A percentile compares a stretch with the other conserved stretches of the same genome.
Conservation (phyloP, 1,284 basidiomycete species). For the Chiua sp. region DNA sequence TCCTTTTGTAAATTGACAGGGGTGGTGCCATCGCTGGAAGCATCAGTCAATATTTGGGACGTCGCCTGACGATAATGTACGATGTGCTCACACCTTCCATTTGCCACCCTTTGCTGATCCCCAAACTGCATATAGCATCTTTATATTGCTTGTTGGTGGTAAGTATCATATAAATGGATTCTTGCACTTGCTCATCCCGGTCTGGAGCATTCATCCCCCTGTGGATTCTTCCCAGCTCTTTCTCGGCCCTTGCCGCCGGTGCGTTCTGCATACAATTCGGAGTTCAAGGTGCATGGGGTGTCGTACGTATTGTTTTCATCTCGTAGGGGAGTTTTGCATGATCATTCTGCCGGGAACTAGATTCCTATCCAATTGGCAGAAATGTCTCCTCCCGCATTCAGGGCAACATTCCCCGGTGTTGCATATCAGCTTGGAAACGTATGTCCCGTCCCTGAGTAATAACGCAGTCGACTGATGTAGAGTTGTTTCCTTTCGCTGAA, state of each 20-base stretch:
- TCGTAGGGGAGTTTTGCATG: not conserved
- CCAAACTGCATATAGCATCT: not conserved
- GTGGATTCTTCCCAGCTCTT: conserved; percentile 80
- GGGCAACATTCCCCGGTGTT: conserved; percentile 92
- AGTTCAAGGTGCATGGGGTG: conserved; percentile 86
- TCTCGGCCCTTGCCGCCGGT: conserved; percentile 72
- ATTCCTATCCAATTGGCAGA: conserved; percentile 91
- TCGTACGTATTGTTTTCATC: conserved; percentile 38
- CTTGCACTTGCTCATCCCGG: conserved; percentile 65
- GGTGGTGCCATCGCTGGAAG: conserved; percentile 85
- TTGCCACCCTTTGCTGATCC: not conserved
- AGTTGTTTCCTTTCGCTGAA: conserved; percentile 23
- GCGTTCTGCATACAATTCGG: conserved; percentile 91
- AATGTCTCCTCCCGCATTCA: conserved; percentile 91
- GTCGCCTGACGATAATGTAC: conserved; percentile 85
- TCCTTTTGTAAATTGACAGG: conserved; percentile 38
- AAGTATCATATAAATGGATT: conserved; percentile 23
- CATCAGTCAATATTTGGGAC: conserved; percentile 85
- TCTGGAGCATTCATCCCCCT: conserved; percentile 72
- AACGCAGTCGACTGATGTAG: not conserved
- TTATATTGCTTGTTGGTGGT: conserved; percentile 56
- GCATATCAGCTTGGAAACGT: conserved; percentile 88
- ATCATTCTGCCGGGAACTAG: conserved; percentile 33
- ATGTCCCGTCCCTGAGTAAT: conserved; percentile 16
- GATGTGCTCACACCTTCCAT: conserved; percentile 21